phyloP scores from a whole-genome alignment of 495 filamentous ascomycete genomes.

The Durotheca rogersii region DNA sequence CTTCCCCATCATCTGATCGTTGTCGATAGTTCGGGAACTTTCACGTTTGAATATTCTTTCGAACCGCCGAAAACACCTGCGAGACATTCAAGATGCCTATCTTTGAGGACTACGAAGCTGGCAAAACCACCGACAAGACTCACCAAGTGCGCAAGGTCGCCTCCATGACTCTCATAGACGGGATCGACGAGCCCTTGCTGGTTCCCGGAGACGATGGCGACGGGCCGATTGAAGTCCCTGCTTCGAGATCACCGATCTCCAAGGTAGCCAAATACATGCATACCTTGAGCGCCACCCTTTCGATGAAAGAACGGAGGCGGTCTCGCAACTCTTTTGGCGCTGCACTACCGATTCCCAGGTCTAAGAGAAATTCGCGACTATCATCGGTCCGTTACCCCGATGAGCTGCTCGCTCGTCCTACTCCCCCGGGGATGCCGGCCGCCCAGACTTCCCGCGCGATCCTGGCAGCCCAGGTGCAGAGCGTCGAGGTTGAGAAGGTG shows the following conservation, averaged over 20 bases:
- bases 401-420: conserved; percentile 40
- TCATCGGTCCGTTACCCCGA: conserved; percentile 50
- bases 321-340: conserved; percentile 81
- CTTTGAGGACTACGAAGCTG: conserved; percentile 61
- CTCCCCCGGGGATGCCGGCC: conserved; percentile 49
- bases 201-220: conserved; percentile 52
- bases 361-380: conserved; percentile 67
- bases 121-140: conserved; percentile 39
- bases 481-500: conserved; percentile 68
- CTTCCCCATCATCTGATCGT: conserved; percentile 1
- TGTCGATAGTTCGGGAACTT: conserved; percentile 8
- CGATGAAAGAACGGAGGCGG: conserved; percentile 63
- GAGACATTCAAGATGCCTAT: conserved; percentile 56
- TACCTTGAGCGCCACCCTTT: conserved; percentile 65
- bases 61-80: background rate
- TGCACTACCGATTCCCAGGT: conserved; percentile 72
- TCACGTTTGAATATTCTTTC: conserved; percentile 7
- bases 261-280: conserved; percentile 74
- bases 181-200: conserved; percentile 37
- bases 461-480: conserved; percentile 71
- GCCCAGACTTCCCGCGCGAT: conserved; percentile 64
- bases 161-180: conserved; percentile 20
- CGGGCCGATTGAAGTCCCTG: conserved; percentile 69
- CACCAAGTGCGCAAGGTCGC: conserved; percentile 29
- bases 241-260: conserved; percentile 66